phyloP scores from a whole-genome alignment of 2,329 filamentous ascomycete species.

The Trichoderma cornu-damae region DNA sequence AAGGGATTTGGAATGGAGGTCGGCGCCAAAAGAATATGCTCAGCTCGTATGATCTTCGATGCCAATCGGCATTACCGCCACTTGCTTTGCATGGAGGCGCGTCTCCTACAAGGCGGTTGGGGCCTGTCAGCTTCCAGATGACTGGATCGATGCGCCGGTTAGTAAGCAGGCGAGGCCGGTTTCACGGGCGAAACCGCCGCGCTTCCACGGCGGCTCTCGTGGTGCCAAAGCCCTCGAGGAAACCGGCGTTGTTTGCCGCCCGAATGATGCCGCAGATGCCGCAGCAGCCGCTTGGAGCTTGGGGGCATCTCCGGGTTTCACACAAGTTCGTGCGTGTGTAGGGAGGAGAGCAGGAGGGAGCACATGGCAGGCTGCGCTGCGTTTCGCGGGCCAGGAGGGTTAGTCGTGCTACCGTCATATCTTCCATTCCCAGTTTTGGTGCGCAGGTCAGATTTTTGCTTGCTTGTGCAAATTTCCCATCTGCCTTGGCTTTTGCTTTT shows the following conservation, averaged over 20 bases:
- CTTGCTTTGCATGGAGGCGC: background rate
- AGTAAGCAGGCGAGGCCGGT: background rate
- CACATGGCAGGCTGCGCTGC: background rate
- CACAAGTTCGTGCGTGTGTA: no score
- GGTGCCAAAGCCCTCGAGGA: background rate
- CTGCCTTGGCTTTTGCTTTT: background rate
- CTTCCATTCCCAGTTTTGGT: no score
- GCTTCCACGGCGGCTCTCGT: constrained; percentile 2
- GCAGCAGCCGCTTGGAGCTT: constrained; percentile 11
- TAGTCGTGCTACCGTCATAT: background rate
- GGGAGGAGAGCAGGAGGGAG: background rate
- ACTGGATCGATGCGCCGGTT: background rate
- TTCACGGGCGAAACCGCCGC: constrained; percentile 7
- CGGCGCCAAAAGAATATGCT: background rate
- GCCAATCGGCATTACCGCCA: background rate
- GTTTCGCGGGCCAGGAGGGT: no score
- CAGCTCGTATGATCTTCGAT: constrained; percentile 5
- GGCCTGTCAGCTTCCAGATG: background rate
- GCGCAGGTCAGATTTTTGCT: background rate
- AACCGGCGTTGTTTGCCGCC: background rate
- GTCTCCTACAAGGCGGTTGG: background rate
- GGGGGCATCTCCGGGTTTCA: no score
- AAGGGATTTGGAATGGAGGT: background rate
- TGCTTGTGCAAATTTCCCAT: background rate
- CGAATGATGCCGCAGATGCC: constrained; percentile 12